Conservation (phyloP, 225 moss, liverwort and hornwort species). For the Anthoceros angustus region DNA sequence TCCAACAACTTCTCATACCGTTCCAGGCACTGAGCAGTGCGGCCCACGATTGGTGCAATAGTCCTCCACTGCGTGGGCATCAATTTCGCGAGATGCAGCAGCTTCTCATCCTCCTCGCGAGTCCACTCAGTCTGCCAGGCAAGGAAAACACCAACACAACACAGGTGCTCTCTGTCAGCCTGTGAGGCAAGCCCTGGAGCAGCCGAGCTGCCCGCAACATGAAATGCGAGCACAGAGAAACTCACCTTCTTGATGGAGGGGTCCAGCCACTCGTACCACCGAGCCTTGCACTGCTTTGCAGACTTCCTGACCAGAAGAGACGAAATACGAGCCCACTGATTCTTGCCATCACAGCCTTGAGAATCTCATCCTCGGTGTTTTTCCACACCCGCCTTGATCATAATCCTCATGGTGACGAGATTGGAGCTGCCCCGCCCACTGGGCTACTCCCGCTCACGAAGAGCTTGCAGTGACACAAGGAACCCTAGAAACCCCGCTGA, state of each 20-base stretch:
- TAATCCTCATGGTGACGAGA: constrained; percentile 68
- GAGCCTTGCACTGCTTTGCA: constrained; percentile 92
- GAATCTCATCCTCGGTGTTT: constrained; percentile 96
- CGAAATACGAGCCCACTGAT: constrained; percentile 88
- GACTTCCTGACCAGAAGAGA: constrained; percentile 85
- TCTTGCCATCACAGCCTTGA: constrained; percentile 95
- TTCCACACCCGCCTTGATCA: constrained; percentile 98
- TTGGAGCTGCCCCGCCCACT: background rate
- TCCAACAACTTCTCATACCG: constrained; percentile 80
- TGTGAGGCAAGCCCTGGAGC: background rate
- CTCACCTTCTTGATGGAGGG: constrained; percentile 91
- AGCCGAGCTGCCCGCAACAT: background rate
- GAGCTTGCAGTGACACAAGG: too few species aligned
- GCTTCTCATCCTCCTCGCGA: constrained; percentile 92
- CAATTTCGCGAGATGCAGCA: constrained; percentile 83
- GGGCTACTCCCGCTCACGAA: background rate
- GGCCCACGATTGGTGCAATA: constrained; percentile 85
- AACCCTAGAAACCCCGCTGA: too few species aligned
- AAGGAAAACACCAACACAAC: background rate
- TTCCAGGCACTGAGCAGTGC: constrained; percentile 87
- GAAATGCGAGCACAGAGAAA: background rate
- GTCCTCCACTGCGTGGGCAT: constrained; percentile 97
- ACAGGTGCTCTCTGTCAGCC: too few species aligned
- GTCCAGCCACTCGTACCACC: constrained; percentile 98
- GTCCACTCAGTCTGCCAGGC: constrained; percentile 76